These are phyloP conservation scores for Aureobasidium pullulans DNA, from an alignment of 2,329 filamentous ascomycete species.

Conservation along the genomic window DNA sequence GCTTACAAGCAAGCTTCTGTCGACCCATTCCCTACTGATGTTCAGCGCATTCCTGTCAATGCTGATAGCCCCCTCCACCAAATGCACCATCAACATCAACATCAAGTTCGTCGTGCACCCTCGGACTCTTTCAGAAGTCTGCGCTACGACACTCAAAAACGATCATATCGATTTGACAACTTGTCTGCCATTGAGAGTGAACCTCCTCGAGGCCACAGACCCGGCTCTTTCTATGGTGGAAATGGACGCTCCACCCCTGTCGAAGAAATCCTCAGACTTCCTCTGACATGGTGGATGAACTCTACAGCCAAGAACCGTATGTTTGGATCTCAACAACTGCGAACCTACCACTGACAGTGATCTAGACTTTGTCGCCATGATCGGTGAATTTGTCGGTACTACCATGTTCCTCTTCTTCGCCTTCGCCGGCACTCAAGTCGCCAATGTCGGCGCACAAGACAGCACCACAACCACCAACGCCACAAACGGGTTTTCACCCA, in stretches of 20 bases:
- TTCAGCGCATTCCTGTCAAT: neutral
- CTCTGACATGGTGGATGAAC: constrained; percentile 14
- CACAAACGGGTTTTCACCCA: constrained; percentile 5
- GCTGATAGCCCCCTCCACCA: neutral
- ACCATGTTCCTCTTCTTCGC: constrained; percentile 45
- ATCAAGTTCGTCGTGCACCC: neutral
- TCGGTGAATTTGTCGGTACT: constrained; percentile 47
- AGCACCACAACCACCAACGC: constrained; percentile 12
- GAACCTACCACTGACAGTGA: neutral
- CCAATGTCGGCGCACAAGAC: constrained; percentile 39
- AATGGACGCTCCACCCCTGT: neutral
- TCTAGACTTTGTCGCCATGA: constrained; percentile 13
- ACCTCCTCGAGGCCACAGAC: neutral
- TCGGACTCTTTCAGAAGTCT: neutral
- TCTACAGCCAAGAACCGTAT: constrained; percentile 12
- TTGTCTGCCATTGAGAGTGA: constrained; percentile 8
- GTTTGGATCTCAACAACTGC: neutral
- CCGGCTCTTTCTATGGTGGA: neutral
- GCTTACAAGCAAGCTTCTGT: neutral
- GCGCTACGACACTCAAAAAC: neutral
- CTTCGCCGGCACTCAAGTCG: constrained; percentile 40
- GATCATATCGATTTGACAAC: neutral
- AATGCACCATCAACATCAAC: neutral
- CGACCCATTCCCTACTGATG: neutral
- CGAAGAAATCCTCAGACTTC: constrained; percentile 2